phyloP scores from a whole-genome alignment of 306 rosid genomes.

The Vigna hirtella region DNA sequence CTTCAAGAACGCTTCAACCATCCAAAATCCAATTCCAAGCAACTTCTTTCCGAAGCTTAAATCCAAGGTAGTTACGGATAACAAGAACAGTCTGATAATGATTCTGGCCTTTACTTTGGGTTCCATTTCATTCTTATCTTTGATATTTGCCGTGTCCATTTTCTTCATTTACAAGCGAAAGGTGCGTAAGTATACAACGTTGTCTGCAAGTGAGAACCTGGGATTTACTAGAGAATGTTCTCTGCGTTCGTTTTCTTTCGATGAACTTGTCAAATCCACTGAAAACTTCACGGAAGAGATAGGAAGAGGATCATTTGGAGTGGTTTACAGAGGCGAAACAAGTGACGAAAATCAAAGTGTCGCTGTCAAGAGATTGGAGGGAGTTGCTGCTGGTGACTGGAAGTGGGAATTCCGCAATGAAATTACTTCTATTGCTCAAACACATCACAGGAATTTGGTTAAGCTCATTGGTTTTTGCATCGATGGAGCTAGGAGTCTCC shows the following conservation, averaged over 20 bases:
- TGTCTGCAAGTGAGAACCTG: conserved; percentile 32
- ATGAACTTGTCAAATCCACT: conserved; percentile 45
- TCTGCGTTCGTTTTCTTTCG: conserved; percentile 43
- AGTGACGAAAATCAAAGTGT: conserved; percentile 33
- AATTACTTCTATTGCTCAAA: conserved; percentile 48
- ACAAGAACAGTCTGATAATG: conserved; percentile 34
- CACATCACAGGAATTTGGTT: conserved; percentile 53
- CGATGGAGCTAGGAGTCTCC: conserved; percentile 48
- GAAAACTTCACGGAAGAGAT: conserved; percentile 44
- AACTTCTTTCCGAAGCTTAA: conserved; percentile 8
- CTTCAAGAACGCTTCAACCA: conserved; percentile 18
- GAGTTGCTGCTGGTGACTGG: conserved; percentile 34
- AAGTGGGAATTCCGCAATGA: conserved; percentile 51
- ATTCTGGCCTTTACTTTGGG: conserved; percentile 39
- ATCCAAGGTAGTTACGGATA: conserved; percentile 4
- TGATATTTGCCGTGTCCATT: neutral
- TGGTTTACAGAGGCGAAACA: conserved; percentile 41
- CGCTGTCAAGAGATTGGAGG: conserved; percentile 48
- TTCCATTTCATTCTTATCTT: conserved; percentile 18
- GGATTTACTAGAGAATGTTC: conserved; percentile 44
- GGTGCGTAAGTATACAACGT: conserved; percentile 12
- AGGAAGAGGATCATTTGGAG: conserved; percentile 51
- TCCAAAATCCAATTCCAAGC: neutral
- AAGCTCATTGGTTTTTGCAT: conserved; percentile 54
- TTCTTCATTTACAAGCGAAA: conserved; percentile 42